phyloP scores from a whole-genome alignment of 441 rosid genomes.

The Rhodomyrtus psidioides region DNA sequence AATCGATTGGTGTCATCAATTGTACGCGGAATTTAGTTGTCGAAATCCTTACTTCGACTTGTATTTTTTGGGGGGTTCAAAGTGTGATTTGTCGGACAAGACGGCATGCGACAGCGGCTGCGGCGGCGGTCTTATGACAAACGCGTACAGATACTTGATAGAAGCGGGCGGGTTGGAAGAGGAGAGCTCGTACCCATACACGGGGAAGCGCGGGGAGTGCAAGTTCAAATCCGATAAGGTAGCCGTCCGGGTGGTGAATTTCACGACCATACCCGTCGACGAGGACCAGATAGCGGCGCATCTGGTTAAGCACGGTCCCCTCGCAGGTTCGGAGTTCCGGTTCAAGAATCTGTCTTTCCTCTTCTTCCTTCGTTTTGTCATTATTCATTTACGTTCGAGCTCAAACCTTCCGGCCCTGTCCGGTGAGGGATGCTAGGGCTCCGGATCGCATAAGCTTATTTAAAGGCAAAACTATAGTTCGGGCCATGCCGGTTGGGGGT shows the following conservation, averaged over 20 bases:
- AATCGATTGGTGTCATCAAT: not conserved
- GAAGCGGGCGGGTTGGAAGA: constrained; percentile 69
- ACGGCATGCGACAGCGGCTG: constrained; percentile 65
- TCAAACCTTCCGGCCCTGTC: not conserved
- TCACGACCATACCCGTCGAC: constrained; percentile 48
- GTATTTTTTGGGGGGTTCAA: not conserved
- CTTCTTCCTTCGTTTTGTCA: not conserved
- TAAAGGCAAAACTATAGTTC: not conserved
- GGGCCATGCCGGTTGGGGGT: no score
- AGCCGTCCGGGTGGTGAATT: constrained; percentile 52
- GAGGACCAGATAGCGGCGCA: constrained; percentile 69
- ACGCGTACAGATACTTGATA: constrained; percentile 67
- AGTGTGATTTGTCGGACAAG: constrained; percentile 63
- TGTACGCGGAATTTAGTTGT: no score
- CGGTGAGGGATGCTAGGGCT: not conserved
- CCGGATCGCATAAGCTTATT: not conserved
- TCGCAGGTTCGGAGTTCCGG: constrained; percentile 35
- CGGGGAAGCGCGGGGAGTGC: constrained; percentile 54
- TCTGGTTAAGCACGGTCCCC: constrained; percentile 72
- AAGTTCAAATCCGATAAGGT: constrained; percentile 38
- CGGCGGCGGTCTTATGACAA: constrained; percentile 85
- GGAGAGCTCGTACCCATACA: constrained; percentile 57
- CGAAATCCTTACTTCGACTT: not conserved
- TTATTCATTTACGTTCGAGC: not conserved
- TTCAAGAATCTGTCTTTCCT: not conserved